These are phyloP conservation scores for Corylus americana DNA, from an alignment of 306 rosid species.

Conservation along the genomic window DNA sequence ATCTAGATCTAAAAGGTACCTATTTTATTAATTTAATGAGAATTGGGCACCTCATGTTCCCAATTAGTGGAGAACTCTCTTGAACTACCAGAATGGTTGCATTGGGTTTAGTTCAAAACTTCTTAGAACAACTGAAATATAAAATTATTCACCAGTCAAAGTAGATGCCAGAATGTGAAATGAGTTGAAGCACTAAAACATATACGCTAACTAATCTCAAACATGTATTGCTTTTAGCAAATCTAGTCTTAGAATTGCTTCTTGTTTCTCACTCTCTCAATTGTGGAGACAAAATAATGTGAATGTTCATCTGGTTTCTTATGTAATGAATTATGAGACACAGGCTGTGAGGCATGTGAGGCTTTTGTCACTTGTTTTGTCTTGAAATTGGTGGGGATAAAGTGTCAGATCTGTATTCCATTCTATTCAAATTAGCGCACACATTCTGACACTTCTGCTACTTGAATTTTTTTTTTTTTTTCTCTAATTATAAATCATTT, in stretches of 20 bases:
- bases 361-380: not conserved
- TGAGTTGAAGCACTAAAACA: no score
- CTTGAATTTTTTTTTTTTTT: not conserved
- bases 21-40: constrained; percentile 27
- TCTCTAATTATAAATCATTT: not conserved
- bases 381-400: not conserved
- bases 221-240: no score
- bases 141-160: no score
- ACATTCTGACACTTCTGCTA: not conserved
- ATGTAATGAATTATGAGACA: not conserved
- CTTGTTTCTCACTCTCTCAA: no score
- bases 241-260: no score
- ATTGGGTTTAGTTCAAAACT: no score
- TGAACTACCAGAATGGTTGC: not conserved
- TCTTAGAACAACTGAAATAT: no score
- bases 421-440: not conserved
- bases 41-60: not conserved
- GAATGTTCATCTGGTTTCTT: not conserved
- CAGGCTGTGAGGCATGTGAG: not conserved
- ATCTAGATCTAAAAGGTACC: constrained; percentile 36
- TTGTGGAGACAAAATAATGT: not conserved
- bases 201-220: no score
- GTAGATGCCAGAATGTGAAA: no score
- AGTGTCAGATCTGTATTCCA: not conserved
- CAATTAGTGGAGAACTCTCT: not conserved